Evolutionary conservation across 495 filamentous ascomycete genomes (phyloP).

Genomic region (Peziza echinospora): DNA sequence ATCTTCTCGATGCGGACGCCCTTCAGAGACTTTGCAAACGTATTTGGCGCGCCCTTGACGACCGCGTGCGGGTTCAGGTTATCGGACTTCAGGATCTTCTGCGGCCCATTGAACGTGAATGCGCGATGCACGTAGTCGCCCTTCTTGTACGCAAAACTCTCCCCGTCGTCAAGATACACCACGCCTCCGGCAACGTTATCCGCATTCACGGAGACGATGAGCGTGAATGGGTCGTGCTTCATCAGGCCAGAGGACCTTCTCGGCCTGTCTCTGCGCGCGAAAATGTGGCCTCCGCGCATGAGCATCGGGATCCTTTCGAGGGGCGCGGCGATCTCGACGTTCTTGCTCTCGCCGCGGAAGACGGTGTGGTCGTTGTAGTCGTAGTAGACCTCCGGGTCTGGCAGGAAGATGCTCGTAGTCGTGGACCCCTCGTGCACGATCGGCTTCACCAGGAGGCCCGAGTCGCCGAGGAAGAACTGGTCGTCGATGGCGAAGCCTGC

Average conservation of each 20-base stretch:
- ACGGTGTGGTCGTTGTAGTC: slow-evolving; percentile 75
- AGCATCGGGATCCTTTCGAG: slow-evolving; percentile 69
- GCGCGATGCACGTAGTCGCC: slow-evolving; percentile 70
- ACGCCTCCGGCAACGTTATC: slow-evolving; percentile 45
- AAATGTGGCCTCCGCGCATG: slow-evolving; percentile 79
- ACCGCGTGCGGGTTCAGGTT: slow-evolving; percentile 30
- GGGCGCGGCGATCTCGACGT: slow-evolving; percentile 50
- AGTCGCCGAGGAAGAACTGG: slow-evolving; percentile 74
- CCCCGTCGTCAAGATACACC: slow-evolving; percentile 83
- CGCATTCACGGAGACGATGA: slow-evolving; percentile 55
- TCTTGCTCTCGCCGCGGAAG: slow-evolving; percentile 43
- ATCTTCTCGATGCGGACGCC: slow-evolving; percentile 61
- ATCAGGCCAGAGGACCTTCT: slow-evolving; percentile 69
- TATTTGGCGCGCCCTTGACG: slow-evolving; percentile 32
- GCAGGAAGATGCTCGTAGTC: slow-evolving; percentile 61
- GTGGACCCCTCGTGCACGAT: slow-evolving; percentile 52
- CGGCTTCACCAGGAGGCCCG: slow-evolving; percentile 73
- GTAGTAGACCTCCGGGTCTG: slow-evolving; percentile 72
- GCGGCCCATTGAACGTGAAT: slow-evolving; percentile 38
- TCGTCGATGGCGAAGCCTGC: slow-evolving; percentile 70
- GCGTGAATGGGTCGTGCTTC: slow-evolving; percentile 84
- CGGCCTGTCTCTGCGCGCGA: slow-evolving; percentile 72
- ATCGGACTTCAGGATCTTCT: slow-evolving; percentile 30
- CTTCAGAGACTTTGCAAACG: slow-evolving; percentile 53
- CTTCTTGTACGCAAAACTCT: slow-evolving; percentile 66